Evolutionary conservation across 1,139 yeast genomes (phyloP).

Genomic region (Hemisphaericaspora subhashii): DNA sequence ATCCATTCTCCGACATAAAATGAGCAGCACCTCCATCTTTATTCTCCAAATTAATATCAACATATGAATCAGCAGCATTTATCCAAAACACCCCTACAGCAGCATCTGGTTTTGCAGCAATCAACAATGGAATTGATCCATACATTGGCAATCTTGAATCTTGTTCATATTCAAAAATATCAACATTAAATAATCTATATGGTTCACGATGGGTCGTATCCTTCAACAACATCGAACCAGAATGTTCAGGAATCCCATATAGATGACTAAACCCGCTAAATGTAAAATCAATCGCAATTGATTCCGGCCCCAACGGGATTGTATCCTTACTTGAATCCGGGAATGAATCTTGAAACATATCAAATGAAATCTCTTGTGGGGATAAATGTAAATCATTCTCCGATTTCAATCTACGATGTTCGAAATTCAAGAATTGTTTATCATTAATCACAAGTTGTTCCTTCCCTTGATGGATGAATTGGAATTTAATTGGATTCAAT

Average conservation of each 20-base stretch:
- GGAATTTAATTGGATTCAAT: constrained; percentile 53
- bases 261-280: constrained; percentile 63
- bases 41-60: constrained; percentile 58
- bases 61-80: constrained; percentile 88
- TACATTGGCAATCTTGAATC: constrained; percentile 88
- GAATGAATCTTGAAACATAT: constrained; percentile 61
- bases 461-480: constrained; percentile 43
- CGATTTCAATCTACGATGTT: constrained; percentile 61
- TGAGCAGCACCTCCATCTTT: constrained; percentile 41
- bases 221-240: constrained; percentile 70
- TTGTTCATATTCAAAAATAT: constrained; percentile 87
- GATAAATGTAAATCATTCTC: constrained; percentile 41
- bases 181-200: constrained; percentile 86
- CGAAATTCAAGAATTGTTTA: constrained; percentile 68
- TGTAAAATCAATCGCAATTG: constrained; percentile 75
- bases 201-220: constrained; percentile 68
- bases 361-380: constrained; percentile 56
- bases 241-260: constrained; percentile 95
- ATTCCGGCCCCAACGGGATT: constrained; percentile 85
- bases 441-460: constrained; percentile 65
- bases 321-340: constrained; percentile 60
- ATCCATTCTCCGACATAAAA: constrained; percentile 93
- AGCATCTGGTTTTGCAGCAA: constrained; percentile 59
- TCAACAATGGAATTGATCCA: constrained; percentile 87
- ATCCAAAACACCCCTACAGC: constrained; percentile 88